A percentile compares a stretch with the other conserved stretches of the same genome.
These are phyloP conservation scores for Bjerkandera adusta DNA, from an alignment of 1,284 basidiomycete species.

Conservation along the genomic window DNA sequence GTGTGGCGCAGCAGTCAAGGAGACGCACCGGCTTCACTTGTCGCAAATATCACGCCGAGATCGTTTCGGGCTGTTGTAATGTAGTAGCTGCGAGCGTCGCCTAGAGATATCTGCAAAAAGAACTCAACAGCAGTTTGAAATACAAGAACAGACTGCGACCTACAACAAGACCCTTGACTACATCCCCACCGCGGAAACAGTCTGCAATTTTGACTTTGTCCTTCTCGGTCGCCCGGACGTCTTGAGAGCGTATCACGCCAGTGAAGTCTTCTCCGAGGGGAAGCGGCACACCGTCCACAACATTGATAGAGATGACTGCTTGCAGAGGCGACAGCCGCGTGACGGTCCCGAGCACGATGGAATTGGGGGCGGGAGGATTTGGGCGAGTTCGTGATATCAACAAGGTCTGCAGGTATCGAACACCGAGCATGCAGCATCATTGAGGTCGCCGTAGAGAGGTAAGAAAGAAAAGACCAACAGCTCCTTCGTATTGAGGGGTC, in stretches of 20 bases:
- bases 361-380: constrained; percentile 68
- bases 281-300: constrained; percentile 89
- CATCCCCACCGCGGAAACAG: constrained; percentile 95
- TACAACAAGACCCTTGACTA: constrained; percentile 91
- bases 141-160: constrained; percentile 31
- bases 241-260: constrained; percentile 89
- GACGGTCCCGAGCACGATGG: constrained; percentile 76
- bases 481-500: constrained; percentile 57
- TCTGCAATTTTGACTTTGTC: constrained; percentile 92
- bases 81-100: constrained; percentile 93
- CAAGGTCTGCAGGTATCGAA: constrained; percentile 44
- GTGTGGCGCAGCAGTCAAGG: too few relatives aligned
- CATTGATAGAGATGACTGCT: constrained; percentile 84
- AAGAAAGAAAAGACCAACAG: constrained; percentile 50
- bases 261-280: constrained; percentile 91
- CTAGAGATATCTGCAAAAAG: constrained; percentile 74
- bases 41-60: constrained; percentile 88
- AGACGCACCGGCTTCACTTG: constrained; percentile 69
- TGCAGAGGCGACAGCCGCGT: constrained; percentile 87
- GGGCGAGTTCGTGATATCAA: constrained; percentile 60
- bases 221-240: constrained; percentile 90
- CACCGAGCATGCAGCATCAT: constrained; percentile 20
- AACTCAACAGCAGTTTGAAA: constrained; percentile 2
- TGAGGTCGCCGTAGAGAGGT: constrained; percentile 22
- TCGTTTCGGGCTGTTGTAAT: constrained; percentile 94